A percentile compares a stretch with the other conserved stretches of the same genome.
Evolutionary conservation across 768 basidiomycete genomes (phyloP).

Genomic region (Tylopilus sp.): DNA sequence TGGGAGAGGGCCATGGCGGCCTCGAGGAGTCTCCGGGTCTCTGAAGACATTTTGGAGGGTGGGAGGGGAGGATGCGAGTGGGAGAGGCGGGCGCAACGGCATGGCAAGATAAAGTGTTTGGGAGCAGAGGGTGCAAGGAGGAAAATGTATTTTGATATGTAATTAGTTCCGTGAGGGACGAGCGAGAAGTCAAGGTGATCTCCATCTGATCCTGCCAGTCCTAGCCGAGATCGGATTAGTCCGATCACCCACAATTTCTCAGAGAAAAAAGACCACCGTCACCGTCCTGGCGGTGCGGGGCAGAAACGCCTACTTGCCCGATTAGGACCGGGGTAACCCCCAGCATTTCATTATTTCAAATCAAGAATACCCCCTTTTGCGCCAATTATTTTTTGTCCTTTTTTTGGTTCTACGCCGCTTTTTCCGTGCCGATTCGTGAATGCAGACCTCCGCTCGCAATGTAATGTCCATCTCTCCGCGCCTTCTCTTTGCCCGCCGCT

Average conservation of each 20-base stretch:
- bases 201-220: slow-evolving; percentile 23
- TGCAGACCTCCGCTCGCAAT: slow-evolving; percentile 38
- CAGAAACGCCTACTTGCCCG: slow-evolving; percentile 1
- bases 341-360: slow-evolving; percentile 20
- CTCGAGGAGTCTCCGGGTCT: slow-evolving; percentile 71
- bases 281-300: slow-evolving; percentile 13
- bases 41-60: slow-evolving; percentile 48
- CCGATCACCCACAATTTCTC: slow-evolving; percentile 15
- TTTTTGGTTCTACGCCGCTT: not conserved
- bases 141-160: slow-evolving; percentile 45
- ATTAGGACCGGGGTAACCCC: slow-evolving; percentile 19
- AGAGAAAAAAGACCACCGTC: not conserved
- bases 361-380: slow-evolving; percentile 1
- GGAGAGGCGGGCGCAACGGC: slow-evolving; percentile 37
- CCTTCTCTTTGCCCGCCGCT: slow-evolving; percentile 1
- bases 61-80: slow-evolving; percentile 19
- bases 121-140: slow-evolving; percentile 37
- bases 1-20: slow-evolving; percentile 74
- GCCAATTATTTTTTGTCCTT: slow-evolving; percentile 24
- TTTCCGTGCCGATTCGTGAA: slow-evolving; percentile 19
- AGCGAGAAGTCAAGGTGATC: slow-evolving; percentile 28
- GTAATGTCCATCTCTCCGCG: slow-evolving; percentile 28
- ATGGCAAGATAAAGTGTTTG: slow-evolving; percentile 50
- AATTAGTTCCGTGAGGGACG: slow-evolving; percentile 46
- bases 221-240: slow-evolving; percentile 27